phyloP scores from a whole-genome alignment of 169 alveolate species.

The Perkinsus marinus region DNA sequence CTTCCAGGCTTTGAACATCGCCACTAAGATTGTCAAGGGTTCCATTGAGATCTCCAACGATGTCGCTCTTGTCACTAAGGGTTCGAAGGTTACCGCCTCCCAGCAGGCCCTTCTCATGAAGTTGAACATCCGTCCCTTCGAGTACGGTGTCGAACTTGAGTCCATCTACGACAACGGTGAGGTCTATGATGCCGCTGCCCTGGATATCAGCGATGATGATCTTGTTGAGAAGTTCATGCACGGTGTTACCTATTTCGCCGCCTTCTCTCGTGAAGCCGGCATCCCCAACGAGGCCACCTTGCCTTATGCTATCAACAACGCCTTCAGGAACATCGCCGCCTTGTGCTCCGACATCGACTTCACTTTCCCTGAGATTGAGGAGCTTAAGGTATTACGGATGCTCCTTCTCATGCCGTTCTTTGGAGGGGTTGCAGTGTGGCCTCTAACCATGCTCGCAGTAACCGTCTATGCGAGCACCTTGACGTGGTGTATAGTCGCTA shows the following conservation, averaged over 20 bases:
- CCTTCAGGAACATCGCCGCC: slow-evolving; percentile 90
- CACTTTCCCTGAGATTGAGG: slow-evolving; percentile 82
- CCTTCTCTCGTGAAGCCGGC: slow-evolving; percentile 79
- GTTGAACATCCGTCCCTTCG: slow-evolving; percentile 90
- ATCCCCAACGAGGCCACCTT: slow-evolving; percentile 85
- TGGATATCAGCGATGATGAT: slow-evolving; percentile 83
- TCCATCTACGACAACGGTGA: slow-evolving; percentile 86
- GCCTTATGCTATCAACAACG: slow-evolving; percentile 82
- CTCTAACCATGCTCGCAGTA: neutral
- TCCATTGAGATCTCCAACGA: slow-evolving; percentile 91
- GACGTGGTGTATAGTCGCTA: neutral
- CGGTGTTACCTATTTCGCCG: slow-evolving; percentile 79
- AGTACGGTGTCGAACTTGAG: slow-evolving; percentile 81
- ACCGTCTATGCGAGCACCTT: neutral
- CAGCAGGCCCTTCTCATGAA: slow-evolving; percentile 90
- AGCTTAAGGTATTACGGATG: slow-evolving; percentile 36
- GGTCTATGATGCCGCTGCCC: slow-evolving; percentile 80
- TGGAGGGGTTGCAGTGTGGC: neutral
- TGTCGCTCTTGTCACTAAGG: slow-evolving; percentile 79
- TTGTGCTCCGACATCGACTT: slow-evolving; percentile 81
- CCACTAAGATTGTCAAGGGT: slow-evolving; percentile 95
- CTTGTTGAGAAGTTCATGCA: slow-evolving; percentile 61
- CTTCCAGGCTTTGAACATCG: slow-evolving; percentile 96
- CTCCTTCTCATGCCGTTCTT: neutral
- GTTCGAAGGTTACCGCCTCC: slow-evolving; percentile 88